These are phyloP conservation scores for Ophiocordyceps camponoti-leonardi DNA, from an alignment of 2,329 filamentous ascomycete genomes.

Conservation along the genomic window DNA sequence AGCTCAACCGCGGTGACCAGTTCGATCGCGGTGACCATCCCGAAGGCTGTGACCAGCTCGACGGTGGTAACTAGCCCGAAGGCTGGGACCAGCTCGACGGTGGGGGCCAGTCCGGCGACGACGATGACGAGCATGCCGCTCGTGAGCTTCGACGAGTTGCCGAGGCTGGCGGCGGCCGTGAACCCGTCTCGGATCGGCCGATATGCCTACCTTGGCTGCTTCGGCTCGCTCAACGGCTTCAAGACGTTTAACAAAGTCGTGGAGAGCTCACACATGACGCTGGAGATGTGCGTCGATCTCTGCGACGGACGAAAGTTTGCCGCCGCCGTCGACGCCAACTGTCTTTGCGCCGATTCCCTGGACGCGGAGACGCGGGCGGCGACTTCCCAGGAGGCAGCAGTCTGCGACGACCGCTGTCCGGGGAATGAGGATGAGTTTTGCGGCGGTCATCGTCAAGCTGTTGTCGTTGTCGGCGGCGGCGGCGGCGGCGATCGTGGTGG, in stretches of 20 bases:
- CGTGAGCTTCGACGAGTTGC: background rate
- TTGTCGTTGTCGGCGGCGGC: no score
- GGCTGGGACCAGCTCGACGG: background rate
- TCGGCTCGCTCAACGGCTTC: conserved; percentile 19
- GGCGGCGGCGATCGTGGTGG: background rate
- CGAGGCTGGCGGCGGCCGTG: conserved; percentile 4
- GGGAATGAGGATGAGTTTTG: conserved; percentile 22
- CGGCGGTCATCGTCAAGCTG: conserved; percentile 16
- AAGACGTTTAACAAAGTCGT: conserved; percentile 14
- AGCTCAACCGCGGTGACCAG: background rate
- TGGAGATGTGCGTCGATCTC: conserved; percentile 18
- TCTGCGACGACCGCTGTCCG: conserved; percentile 21
- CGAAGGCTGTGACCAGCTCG: background rate
- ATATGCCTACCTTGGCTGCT: conserved; percentile 23
- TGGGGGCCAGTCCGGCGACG: background rate
- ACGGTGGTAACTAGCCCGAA: background rate
- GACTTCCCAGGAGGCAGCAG: conserved; percentile 4
- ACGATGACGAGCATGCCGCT: no score
- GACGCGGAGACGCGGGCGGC: conserved; percentile 20
- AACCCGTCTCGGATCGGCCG: conserved; percentile 16
- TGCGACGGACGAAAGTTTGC: conserved; percentile 20
- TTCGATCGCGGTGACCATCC: background rate
- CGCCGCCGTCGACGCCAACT: conserved; percentile 21
- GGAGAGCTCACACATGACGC: conserved; percentile 19
- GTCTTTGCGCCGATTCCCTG: conserved; percentile 27